Conservation (phyloP, 1,284 basidiomycete species). For the Inonotus obliquus region DNA sequence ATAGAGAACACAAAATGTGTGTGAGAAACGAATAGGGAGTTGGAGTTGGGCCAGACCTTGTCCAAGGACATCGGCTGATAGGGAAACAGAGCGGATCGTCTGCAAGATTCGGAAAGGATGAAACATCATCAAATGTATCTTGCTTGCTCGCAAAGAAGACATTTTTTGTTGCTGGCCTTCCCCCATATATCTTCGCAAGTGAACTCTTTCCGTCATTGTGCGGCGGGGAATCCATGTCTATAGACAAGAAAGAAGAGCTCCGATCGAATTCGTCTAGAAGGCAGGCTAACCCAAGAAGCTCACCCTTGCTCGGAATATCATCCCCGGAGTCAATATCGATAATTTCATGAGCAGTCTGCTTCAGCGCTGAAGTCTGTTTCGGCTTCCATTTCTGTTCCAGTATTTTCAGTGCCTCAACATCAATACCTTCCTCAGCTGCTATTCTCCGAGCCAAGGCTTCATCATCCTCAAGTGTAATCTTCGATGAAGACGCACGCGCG, state of each 20-base stretch:
- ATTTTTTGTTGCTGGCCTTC: neutral
- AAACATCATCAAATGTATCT: neutral
- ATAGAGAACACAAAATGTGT: conserved; percentile 69
- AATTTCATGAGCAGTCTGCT: conserved; percentile 9
- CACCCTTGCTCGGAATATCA: neutral
- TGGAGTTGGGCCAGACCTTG: conserved; percentile 20
- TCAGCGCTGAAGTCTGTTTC: neutral
- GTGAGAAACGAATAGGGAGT: conserved; percentile 84
- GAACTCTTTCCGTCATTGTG: neutral
- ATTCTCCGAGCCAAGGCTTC: conserved; percentile 9
- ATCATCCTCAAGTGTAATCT: conserved; percentile 8
- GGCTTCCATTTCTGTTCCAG: conserved; percentile 18
- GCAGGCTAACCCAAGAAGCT: neutral
- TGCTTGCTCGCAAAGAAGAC: neutral
- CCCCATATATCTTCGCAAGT: neutral
- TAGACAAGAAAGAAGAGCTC: neutral
- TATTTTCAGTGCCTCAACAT: conserved; percentile 8
- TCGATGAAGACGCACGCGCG: neutral
- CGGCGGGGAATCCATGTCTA: neutral
- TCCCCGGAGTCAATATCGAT: conserved; percentile 15
- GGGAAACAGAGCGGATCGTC: conserved; percentile 15
- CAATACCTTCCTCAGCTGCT: conserved; percentile 14
- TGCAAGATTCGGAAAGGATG: conserved; percentile 9
- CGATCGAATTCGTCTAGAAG: neutral
- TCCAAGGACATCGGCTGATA: conserved; percentile 10